Percentiles rank a stretch among this genome's conserved stretches.
These are phyloP conservation scores for Aquilaria sinensis DNA, from an alignment of 345 rosid genomes.

Conservation along the genomic window DNA sequence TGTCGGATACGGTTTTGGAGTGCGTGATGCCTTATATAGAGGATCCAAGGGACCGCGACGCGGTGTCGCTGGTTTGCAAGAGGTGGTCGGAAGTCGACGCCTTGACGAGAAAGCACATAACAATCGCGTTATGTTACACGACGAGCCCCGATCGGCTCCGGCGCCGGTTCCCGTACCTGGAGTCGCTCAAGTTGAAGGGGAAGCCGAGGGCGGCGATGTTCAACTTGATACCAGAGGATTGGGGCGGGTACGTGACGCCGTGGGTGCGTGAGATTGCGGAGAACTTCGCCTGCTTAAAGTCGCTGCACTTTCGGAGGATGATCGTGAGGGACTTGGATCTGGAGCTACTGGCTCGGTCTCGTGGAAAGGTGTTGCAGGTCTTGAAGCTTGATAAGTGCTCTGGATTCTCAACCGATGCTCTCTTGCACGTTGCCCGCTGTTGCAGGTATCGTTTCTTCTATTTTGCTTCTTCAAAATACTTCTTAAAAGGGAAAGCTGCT, in stretches of 20 bases:
- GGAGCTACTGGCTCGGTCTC: constrained; percentile 37
- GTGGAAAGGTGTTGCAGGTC: constrained; percentile 39
- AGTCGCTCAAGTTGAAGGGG: constrained; percentile 82
- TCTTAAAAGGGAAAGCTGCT: background rate
- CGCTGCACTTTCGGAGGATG: constrained; percentile 81
- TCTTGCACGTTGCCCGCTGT: constrained; percentile 46
- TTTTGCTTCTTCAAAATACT: background rate
- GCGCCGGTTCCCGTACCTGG: constrained; percentile 50
- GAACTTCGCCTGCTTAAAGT: constrained; percentile 47
- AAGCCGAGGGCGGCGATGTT: constrained; percentile 97
- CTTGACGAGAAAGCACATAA: constrained; percentile 69
- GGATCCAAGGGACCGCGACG: constrained; percentile 71
- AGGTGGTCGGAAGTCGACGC: constrained; percentile 77
- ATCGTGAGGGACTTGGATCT: constrained; percentile 80
- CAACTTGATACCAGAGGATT: constrained; percentile 80
- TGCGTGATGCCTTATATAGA: constrained; percentile 63
- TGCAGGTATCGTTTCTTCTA: constrained; percentile 51
- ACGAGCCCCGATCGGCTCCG: constrained; percentile 63
- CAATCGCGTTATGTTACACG: constrained; percentile 77
- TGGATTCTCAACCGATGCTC: constrained; percentile 85
- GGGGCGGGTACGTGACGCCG: constrained; percentile 85
- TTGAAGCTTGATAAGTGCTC: constrained; percentile 88
- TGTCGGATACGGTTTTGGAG: constrained; percentile 50
- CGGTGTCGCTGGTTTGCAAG: constrained; percentile 69
- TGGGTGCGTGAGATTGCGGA: constrained; percentile 60